phyloP scores from a whole-genome alignment of 495 filamentous ascomycete genomes.

The Hypoxylon intermedium region DNA sequence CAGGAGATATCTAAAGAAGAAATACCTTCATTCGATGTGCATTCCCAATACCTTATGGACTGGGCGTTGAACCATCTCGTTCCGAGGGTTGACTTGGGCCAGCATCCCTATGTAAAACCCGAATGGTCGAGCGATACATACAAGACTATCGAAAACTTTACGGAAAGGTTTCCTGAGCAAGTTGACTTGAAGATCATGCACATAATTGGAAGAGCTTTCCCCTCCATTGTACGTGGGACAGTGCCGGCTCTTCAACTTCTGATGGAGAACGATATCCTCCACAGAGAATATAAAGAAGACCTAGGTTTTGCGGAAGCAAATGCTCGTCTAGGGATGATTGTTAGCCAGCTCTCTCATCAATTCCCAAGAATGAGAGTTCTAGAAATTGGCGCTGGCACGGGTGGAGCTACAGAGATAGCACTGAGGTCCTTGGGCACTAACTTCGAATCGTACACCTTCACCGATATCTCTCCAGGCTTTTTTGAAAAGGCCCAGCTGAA shows the following conservation, averaged over 20 bases:
- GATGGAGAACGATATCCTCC: constrained; percentile 22
- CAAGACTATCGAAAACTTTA: not conserved
- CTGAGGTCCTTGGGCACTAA: constrained; percentile 25
- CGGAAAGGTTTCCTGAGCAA: not conserved
- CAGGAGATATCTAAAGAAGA: constrained; percentile 1
- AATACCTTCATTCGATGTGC: not conserved
- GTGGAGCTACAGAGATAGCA: constrained; percentile 49
- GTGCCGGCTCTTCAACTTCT: not conserved
- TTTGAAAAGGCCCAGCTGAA: constrained; percentile 40
- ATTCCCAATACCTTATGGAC: constrained; percentile 9
- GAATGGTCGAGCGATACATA: not conserved
- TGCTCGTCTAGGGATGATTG: constrained; percentile 25
- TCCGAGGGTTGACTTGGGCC: not conserved
- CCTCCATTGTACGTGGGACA: not conserved
- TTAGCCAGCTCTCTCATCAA: constrained; percentile 50
- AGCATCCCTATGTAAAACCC: not conserved
- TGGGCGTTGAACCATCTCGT: constrained; percentile 14
- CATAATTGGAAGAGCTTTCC: not conserved
- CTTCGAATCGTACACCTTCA: constrained; percentile 56
- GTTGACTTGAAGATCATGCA: constrained; percentile 1
- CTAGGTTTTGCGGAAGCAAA: constrained; percentile 40
- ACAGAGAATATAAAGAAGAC: constrained; percentile 46
- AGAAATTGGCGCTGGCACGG: constrained; percentile 60
- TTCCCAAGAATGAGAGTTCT: constrained; percentile 55
- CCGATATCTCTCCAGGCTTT: constrained; percentile 54